phyloP scores from a whole-genome alignment of 179 eudicot genomes.

The Drosera spatulata region DNA sequence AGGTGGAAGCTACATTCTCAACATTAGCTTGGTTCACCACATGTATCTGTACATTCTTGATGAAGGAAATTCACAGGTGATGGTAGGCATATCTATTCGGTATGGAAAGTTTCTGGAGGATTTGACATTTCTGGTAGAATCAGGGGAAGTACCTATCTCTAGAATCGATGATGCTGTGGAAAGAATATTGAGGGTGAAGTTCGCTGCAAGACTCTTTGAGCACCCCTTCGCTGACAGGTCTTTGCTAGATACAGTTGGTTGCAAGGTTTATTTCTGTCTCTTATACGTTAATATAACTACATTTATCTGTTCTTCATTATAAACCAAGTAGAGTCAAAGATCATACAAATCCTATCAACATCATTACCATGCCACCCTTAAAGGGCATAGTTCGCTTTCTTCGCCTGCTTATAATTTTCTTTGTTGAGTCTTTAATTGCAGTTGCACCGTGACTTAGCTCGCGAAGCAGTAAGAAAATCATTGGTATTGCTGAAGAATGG shows the following conservation, averaged over 20 bases:
- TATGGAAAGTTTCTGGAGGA: constrained; percentile 49
- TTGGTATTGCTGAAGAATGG: constrained; percentile 76
- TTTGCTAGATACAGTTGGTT: constrained; percentile 61
- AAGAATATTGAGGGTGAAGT: constrained; percentile 77
- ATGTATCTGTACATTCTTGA: constrained; percentile 3
- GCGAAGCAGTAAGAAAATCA: constrained; percentile 88
- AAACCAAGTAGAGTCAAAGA: too few species aligned
- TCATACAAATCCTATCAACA: too few species aligned
- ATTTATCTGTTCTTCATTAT: background rate
- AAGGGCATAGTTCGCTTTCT: too few species aligned
- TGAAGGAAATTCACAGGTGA: constrained; percentile 45
- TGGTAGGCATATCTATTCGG: constrained; percentile 44
- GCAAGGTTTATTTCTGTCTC: constrained; percentile 35
- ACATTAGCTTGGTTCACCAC: background rate
- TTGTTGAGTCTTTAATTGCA: constrained; percentile 10
- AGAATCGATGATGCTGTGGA: constrained; percentile 86
- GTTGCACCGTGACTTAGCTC: constrained; percentile 76
- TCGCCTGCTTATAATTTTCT: background rate
- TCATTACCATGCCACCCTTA: too few species aligned
- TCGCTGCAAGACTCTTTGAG: constrained; percentile 77
- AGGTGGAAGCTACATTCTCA: constrained; percentile 3
- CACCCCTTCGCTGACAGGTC: constrained; percentile 60
- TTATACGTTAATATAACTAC: background rate
- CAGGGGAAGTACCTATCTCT: constrained; percentile 50
- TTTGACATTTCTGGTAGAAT: constrained; percentile 48